A percentile compares a stretch with the other conserved stretches of the same genome.
phyloP scores from a whole-genome alignment of 202 grass and related monocot genomes.

The Hordeum pubiflorum region DNA sequence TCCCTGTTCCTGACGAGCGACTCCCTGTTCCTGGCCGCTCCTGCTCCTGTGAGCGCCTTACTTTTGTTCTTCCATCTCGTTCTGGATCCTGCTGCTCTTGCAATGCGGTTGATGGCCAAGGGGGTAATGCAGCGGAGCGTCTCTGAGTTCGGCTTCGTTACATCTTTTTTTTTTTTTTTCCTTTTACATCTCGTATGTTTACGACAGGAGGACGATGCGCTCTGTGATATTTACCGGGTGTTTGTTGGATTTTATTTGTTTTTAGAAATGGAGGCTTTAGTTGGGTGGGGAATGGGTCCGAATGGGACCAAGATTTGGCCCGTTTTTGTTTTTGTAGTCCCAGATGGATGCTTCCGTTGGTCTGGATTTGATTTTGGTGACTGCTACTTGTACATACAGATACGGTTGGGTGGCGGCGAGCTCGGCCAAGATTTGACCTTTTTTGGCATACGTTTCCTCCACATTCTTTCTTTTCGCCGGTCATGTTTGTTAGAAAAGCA shows the following conservation, averaged over 20 bases:
- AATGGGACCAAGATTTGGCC: background rate
- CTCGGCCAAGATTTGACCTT: conserved; percentile 32
- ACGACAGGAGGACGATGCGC: background rate
- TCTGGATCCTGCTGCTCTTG: conserved; percentile 20
- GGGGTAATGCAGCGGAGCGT: background rate
- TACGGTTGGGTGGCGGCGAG: background rate
- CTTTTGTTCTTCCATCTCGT: background rate
- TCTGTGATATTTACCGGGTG: background rate
- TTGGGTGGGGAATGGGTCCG: background rate
- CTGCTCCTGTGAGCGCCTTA: background rate
- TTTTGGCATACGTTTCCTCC: conserved; percentile 2
- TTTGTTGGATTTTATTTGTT: background rate
- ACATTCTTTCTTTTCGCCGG: background rate
- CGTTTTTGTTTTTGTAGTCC: background rate
- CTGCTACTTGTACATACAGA: conserved; percentile 8
- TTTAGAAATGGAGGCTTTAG: background rate
- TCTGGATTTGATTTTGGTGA: conserved; percentile 9
- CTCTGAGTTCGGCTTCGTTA: background rate
- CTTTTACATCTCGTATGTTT: background rate
- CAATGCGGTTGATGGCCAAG: background rate
- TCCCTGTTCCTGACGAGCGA: background rate
- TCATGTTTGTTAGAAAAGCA: conserved; percentile 28
- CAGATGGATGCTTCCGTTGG: background rate
- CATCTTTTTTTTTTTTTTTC: background rate
- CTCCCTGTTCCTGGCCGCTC: background rate